Evolutionary conservation across 495 filamentous ascomycete genomes (phyloP).

Genomic region (Xylaria bambusicola): DNA sequence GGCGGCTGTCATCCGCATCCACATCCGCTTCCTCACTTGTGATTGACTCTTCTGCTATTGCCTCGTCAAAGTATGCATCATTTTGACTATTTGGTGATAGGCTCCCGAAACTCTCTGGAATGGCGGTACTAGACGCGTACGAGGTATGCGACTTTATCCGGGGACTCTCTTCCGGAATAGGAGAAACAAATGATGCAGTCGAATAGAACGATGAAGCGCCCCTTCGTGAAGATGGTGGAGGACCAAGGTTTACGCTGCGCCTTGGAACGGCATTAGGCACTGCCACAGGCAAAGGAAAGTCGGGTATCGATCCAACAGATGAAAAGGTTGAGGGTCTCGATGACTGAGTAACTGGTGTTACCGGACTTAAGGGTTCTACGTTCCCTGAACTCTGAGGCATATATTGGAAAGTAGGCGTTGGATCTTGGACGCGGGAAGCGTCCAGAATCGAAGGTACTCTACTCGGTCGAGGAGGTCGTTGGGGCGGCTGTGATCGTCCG

Average conservation of each 20-base stretch:
- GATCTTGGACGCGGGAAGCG: slow-evolving; percentile 51
- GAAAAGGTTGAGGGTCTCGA: slow-evolving; percentile 57
- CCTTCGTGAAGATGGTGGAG: slow-evolving; percentile 67
- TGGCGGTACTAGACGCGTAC: slow-evolving; percentile 78
- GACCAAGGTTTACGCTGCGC: slow-evolving; percentile 60
- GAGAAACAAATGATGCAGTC: slow-evolving; percentile 74
- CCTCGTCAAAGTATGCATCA: slow-evolving; percentile 49
- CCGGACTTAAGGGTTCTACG: slow-evolving; percentile 35
- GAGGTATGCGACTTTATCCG: slow-evolving; percentile 65
- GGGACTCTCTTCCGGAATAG: slow-evolving; percentile 81
- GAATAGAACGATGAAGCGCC: slow-evolving; percentile 76
- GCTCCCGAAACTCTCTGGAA: slow-evolving; percentile 68
- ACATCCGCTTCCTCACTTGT: slow-evolving; percentile 57
- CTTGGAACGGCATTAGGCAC: slow-evolving; percentile 42
- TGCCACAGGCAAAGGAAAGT: slow-evolving; percentile 58
- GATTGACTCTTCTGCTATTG: slow-evolving; percentile 50
- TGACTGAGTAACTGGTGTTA: slow-evolving; percentile 42
- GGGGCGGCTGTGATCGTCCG: slow-evolving; percentile 61
- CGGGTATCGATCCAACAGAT: slow-evolving; percentile 61
- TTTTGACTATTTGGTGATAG: slow-evolving; percentile 46
- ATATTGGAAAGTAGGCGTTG: slow-evolving; percentile 54
- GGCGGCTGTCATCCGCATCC: slow-evolving; percentile 56
- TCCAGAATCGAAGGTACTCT: slow-evolving; percentile 57
- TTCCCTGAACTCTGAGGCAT: slow-evolving; percentile 40
- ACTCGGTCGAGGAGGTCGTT: slow-evolving; percentile 67